A percentile compares a stretch with the other conserved stretches of the same genome.
Evolutionary conservation across 352 stramenopile genomes (phyloP).

Genomic region (Pythium sukuiense): DNA sequence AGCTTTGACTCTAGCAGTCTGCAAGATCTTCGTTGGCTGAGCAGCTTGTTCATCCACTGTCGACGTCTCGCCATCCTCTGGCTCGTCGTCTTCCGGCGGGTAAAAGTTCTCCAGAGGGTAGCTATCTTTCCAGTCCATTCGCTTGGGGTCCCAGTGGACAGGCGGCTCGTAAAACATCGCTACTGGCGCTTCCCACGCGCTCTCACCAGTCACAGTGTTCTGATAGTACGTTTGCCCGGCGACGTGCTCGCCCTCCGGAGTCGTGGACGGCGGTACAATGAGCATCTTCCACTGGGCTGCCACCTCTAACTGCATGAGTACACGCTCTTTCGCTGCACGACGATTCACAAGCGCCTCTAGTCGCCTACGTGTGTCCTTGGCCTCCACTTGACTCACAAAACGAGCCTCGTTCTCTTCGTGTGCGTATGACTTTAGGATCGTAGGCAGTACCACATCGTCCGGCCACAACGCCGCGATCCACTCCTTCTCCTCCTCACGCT

Average conservation of each 20-base stretch:
- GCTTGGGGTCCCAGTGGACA: constrained; percentile 44
- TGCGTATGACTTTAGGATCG: constrained; percentile 46
- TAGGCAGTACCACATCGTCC: constrained; percentile 50
- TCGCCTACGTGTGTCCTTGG: constrained; percentile 28
- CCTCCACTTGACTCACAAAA: constrained; percentile 32
- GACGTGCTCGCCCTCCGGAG: constrained; percentile 25
- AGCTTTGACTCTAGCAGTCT: neutral
- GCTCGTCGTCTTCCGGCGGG: constrained; percentile 1
- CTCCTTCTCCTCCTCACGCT: constrained; percentile 58
- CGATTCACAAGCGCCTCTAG: constrained; percentile 44
- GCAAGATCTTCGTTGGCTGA: neutral
- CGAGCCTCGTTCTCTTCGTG: neutral
- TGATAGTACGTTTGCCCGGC: constrained; percentile 48
- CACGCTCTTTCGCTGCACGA: constrained; percentile 38
- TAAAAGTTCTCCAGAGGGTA: constrained; percentile 57
- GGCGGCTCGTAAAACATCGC: constrained; percentile 65
- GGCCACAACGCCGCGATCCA: constrained; percentile 72
- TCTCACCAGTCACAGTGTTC: constrained; percentile 56
- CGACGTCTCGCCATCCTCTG: constrained; percentile 4
- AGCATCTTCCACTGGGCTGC: constrained; percentile 56
- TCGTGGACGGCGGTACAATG: constrained; percentile 22
- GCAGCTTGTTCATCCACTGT: neutral
- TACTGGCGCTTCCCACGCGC: constrained; percentile 50
- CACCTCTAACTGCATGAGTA: constrained; percentile 41
- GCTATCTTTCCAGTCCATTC: constrained; percentile 60